phyloP scores from a whole-genome alignment of 495 filamentous ascomycete species.

The Cryomyces minteri region DNA sequence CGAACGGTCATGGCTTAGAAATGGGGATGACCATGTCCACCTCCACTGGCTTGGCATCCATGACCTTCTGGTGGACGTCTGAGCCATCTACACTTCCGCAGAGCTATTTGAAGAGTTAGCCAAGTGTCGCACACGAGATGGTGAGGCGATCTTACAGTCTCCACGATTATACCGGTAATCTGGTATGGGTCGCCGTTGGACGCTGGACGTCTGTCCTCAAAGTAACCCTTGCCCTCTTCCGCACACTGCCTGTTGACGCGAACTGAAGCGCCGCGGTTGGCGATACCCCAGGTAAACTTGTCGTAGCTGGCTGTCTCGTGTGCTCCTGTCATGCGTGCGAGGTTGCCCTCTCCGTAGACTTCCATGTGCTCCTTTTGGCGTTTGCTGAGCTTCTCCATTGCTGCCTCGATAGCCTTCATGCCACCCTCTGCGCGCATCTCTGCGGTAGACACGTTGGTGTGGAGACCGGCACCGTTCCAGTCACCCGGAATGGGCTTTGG shows the following conservation, averaged over 20 bases:
- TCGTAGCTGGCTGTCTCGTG: constrained; percentile 95
- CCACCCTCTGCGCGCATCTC: constrained; percentile 80
- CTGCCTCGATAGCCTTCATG: constrained; percentile 78
- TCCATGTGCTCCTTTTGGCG: constrained; percentile 91
- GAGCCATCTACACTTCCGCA: constrained; percentile 22
- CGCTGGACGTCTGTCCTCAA: constrained; percentile 89
- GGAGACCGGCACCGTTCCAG: constrained; percentile 98
- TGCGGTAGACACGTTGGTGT: constrained; percentile 84
- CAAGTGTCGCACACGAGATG: not conserved
- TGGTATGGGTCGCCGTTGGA: constrained; percentile 95
- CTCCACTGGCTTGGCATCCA: constrained; percentile 7
- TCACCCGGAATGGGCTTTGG: constrained; percentile 98
- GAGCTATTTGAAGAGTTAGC: constrained; percentile 7
- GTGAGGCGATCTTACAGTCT: constrained; percentile 29
- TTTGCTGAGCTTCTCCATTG: constrained; percentile 73
- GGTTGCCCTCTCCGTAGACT: constrained; percentile 95
- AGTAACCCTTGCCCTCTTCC: constrained; percentile 93
- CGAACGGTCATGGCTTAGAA: constrained; percentile 12
- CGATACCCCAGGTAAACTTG: constrained; percentile 86
- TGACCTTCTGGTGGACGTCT: constrained; percentile 14
- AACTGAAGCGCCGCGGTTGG: constrained; percentile 85
- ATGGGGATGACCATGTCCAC: constrained; percentile 14
- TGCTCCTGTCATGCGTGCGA: constrained; percentile 72
- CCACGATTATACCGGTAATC: constrained; percentile 83
- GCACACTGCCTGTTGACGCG: constrained; percentile 83